Conservation (phyloP, 2,329 filamentous ascomycete species). For the Penicillium sp. region DNA sequence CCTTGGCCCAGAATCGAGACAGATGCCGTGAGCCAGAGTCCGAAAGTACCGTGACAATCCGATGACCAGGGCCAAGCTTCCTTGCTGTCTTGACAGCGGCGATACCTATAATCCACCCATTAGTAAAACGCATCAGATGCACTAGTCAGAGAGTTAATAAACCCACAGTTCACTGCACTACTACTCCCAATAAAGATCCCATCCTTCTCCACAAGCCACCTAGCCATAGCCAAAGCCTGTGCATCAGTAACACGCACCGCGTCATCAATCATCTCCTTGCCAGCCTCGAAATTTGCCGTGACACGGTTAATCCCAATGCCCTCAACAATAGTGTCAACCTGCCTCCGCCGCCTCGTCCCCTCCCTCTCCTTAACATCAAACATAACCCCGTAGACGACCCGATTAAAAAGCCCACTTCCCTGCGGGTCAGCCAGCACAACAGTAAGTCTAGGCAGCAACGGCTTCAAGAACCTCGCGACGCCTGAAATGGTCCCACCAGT, state of each 20-base stretch:
- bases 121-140: slow-evolving; percentile 14
- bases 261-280: slow-evolving; percentile 82
- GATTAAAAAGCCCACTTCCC: slow-evolving; percentile 90
- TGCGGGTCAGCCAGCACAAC: slow-evolving; percentile 91
- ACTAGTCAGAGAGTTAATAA: neutral
- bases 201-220: slow-evolving; percentile 93
- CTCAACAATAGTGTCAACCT: slow-evolving; percentile 95
- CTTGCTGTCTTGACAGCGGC: slow-evolving; percentile 50
- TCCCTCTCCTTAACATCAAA: slow-evolving; percentile 86
- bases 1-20: slow-evolving; percentile 53
- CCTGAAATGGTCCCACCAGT: slow-evolving; percentile 93
- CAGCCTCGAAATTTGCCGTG: slow-evolving; percentile 90
- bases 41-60: slow-evolving; percentile 51
- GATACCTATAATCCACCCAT: slow-evolving; percentile 39
- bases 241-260: slow-evolving; percentile 84
- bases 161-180: slow-evolving; percentile 87
- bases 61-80: slow-evolving; percentile 49
- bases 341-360: slow-evolving; percentile 81
- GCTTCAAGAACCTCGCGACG: slow-evolving; percentile 79
- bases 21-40: slow-evolving; percentile 53
- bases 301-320: slow-evolving; percentile 93
- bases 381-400: slow-evolving; percentile 91
- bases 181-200: slow-evolving; percentile 93
- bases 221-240: slow-evolving; percentile 90
- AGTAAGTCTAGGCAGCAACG: slow-evolving; percentile 61